Evolutionary conservation across 176 grass and related monocot species (phyloP).

Genomic region (Juncus inflexus): DNA sequence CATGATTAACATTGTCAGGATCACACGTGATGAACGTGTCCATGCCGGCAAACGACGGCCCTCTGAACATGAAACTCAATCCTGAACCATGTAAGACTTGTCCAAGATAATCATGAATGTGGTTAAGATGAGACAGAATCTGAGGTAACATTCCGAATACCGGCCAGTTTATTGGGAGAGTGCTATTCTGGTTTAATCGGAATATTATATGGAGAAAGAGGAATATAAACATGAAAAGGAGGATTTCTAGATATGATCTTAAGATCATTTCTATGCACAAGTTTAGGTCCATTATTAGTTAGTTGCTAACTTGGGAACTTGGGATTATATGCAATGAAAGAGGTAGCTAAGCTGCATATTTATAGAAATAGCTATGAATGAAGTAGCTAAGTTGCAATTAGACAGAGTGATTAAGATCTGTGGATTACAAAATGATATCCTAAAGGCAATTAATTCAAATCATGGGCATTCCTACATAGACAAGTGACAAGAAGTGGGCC

Average conservation of each 20-base stretch:
- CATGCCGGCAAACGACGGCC: constrained; percentile 34
- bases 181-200: neutral
- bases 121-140: constrained; percentile 1
- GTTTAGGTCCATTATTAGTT: neutral
- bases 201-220: constrained; percentile 12
- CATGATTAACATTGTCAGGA: constrained; percentile 44
- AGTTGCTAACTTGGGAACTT: neutral
- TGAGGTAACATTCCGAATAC: constrained; percentile 53
- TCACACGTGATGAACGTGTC: constrained; percentile 49
- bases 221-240: constrained; percentile 39
- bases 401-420: too few relatives aligned
- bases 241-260: constrained; percentile 38
- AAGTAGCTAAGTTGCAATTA: neutral
- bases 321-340: neutral
- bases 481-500: too few relatives aligned
- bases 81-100: constrained; percentile 28
- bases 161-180: constrained; percentile 37
- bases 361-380: neutral
- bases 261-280: constrained; percentile 3
- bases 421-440: too few relatives aligned
- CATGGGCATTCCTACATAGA: too few relatives aligned
- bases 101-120: constrained; percentile 32
- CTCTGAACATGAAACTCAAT: constrained; percentile 44
- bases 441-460: too few relatives aligned
- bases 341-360: neutral